Evolutionary conservation across 2,329 filamentous ascomycete genomes (phyloP).

Genomic region (Aspergillus sp.): DNA sequence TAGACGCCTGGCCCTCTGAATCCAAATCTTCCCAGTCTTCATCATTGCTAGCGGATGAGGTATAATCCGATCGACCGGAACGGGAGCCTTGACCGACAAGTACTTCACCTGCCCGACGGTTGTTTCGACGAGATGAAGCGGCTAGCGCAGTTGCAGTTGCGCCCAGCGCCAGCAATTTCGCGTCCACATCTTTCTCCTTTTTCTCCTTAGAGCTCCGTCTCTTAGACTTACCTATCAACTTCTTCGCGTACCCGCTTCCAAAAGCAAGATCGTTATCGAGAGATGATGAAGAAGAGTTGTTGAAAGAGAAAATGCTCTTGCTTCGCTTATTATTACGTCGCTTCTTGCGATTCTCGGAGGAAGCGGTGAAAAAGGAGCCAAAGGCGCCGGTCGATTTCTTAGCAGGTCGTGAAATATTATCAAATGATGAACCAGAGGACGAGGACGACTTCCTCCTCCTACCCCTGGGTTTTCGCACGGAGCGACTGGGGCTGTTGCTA

Average conservation of each 20-base stretch:
- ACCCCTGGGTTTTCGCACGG: constrained; percentile 31
- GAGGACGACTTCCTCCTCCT: constrained; percentile 52
- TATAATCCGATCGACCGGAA: constrained; percentile 26
- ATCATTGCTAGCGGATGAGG: constrained; percentile 35
- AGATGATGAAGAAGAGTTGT: constrained; percentile 66
- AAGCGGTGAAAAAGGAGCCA: constrained; percentile 62
- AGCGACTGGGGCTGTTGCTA: constrained; percentile 32
- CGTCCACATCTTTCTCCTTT: constrained; percentile 40
- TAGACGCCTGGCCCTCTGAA: constrained; percentile 54
- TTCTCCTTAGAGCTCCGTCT: constrained; percentile 18
- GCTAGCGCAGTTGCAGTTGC: constrained; percentile 49
- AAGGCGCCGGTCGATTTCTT: constrained; percentile 55
- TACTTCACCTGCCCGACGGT: constrained; percentile 35
- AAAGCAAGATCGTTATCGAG: constrained; percentile 69
- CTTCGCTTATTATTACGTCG: constrained; percentile 47
- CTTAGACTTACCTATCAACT: constrained; percentile 36
- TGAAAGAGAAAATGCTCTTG: constrained; percentile 57
- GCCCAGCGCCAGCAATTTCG: constrained; percentile 49
- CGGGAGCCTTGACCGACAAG: constrained; percentile 31
- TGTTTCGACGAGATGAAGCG: constrained; percentile 34
- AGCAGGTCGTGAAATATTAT: constrained; percentile 64
- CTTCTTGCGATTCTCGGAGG: constrained; percentile 55
- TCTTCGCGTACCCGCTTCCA: constrained; percentile 54
- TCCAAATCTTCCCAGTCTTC: constrained; percentile 62
- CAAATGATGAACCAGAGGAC: constrained; percentile 58